Conservation (phyloP, 257 asterid species). For the Fraxinus cuspidata region DNA sequence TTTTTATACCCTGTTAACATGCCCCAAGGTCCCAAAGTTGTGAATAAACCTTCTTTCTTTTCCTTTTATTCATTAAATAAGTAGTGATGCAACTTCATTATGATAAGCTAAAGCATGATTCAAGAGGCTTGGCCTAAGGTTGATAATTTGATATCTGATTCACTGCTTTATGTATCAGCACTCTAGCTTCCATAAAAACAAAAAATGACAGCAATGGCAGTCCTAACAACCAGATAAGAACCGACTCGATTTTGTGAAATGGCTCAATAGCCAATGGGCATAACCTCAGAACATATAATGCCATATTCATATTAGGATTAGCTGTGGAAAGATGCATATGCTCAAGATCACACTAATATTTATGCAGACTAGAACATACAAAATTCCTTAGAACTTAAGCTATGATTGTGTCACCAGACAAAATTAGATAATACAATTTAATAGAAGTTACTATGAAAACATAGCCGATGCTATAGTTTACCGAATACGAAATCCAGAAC, state of each 20-base stretch:
- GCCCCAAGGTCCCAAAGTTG: background rate
- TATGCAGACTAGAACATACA: background rate
- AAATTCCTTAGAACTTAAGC: background rate
- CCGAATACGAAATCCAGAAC: background rate
- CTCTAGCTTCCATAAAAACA: background rate
- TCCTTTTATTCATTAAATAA: no score
- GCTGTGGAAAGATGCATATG: background rate
- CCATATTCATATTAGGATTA: slow-evolving; percentile 3
- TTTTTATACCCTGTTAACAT: background rate
- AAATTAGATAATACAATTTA: slow-evolving; percentile 3
- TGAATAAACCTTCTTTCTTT: background rate
- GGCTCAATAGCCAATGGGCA: background rate
- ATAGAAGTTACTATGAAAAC: background rate
- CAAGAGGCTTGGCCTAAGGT: background rate
- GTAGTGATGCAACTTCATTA: background rate
- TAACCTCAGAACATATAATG: slow-evolving; percentile 10
- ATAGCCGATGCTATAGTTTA: background rate
- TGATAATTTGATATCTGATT: background rate
- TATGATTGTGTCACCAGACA: background rate
- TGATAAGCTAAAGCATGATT: background rate
- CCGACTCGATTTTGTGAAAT: background rate
- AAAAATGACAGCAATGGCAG: background rate
- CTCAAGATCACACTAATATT: background rate
- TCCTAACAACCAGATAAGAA: slow-evolving; percentile 3
- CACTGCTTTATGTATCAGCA: background rate